A percentile compares a stretch with the other conserved stretches of the same genome.
These are phyloP conservation scores for Pyrus bretschneideri DNA, from an alignment of 306 rosid genomes.

Conservation along the genomic window DNA sequence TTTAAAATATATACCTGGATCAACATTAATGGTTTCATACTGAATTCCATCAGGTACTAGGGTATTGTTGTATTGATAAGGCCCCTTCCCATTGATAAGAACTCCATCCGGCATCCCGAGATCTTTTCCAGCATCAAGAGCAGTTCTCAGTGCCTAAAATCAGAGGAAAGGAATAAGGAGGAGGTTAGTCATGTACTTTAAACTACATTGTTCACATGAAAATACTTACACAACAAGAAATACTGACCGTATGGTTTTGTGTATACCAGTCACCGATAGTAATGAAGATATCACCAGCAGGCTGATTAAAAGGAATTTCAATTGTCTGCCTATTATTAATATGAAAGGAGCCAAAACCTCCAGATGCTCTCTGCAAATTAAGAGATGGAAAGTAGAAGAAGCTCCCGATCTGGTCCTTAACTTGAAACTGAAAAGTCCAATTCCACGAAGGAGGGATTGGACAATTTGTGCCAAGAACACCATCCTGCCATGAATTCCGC, in stretches of 20 bases:
- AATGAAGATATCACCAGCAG: slow-evolving; percentile 62
- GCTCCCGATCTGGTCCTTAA: slow-evolving; percentile 96
- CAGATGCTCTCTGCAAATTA: slow-evolving; percentile 73
- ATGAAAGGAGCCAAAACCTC: slow-evolving; percentile 80
- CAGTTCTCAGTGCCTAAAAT: slow-evolving; percentile 48
- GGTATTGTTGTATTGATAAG: slow-evolving; percentile 68
- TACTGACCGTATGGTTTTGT: slow-evolving; percentile 57
- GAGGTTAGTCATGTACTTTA: background rate
- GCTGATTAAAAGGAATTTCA: slow-evolving; percentile 58
- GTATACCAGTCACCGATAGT: slow-evolving; percentile 85
- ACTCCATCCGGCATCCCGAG: slow-evolving; percentile 91
- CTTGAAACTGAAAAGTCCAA: slow-evolving; percentile 91
- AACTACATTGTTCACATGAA: slow-evolving; percentile 3
- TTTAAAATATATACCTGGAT: slow-evolving; percentile 47
- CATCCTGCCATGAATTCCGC: slow-evolving; percentile 80
- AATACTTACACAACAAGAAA: background rate
- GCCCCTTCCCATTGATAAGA: slow-evolving; percentile 94
- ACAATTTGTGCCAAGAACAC: slow-evolving; percentile 83
- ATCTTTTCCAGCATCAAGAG: slow-evolving; percentile 59
- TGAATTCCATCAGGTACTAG: slow-evolving; percentile 62
- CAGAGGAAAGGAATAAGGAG: background rate
- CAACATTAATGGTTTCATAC: slow-evolving; percentile 50
- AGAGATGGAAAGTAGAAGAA: slow-evolving; percentile 82
- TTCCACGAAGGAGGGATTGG: slow-evolving; percentile 84
- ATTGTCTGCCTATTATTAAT: slow-evolving; percentile 51